Evolutionary conservation across 345 rosid genomes (phyloP).

Genomic region (Hevea brasiliensis): DNA sequence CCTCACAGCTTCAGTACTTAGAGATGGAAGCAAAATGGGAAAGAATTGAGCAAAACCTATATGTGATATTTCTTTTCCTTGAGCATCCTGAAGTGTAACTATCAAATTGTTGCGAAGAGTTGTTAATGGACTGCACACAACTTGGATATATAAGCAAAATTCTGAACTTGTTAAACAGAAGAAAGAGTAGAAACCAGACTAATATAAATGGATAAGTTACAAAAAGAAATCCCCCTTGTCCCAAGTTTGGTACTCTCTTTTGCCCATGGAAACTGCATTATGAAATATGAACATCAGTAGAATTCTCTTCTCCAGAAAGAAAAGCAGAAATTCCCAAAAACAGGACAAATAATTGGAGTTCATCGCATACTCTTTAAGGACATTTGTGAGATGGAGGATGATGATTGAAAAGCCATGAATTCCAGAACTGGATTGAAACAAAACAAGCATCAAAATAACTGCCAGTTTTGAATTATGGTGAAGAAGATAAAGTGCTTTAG

Average conservation of each 20-base stretch:
- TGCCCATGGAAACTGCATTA: conserved; percentile 81
- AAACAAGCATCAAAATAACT: conserved; percentile 9
- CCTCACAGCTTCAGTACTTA: conserved; percentile 2
- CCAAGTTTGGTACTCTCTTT: conserved; percentile 55
- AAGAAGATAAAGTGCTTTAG: conserved; percentile 1
- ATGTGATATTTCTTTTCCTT: conserved; percentile 57
- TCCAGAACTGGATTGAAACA: conserved; percentile 53
- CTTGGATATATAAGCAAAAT: neutral
- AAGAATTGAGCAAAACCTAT: conserved; percentile 38
- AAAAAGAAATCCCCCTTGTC: conserved; percentile 75
- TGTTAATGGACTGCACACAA: conserved; percentile 64
- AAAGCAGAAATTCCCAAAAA: neutral
- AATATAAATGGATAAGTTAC: conserved; percentile 39
- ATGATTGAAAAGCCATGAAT: conserved; percentile 47
- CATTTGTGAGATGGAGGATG: conserved; percentile 42
- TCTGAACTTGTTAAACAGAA: conserved; percentile 6
- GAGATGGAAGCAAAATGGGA: neutral
- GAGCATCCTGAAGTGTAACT: conserved; percentile 51
- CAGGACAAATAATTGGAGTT: neutral
- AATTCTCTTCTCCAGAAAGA: neutral
- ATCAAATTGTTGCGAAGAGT: conserved; percentile 67
- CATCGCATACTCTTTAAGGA: conserved; percentile 60
- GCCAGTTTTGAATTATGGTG: conserved; percentile 23
- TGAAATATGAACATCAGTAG: conserved; percentile 15
- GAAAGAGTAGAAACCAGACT: neutral